Evolutionary conservation across 2,329 filamentous ascomycete genomes (phyloP).

Genomic region (Stylonectria norvegica): DNA sequence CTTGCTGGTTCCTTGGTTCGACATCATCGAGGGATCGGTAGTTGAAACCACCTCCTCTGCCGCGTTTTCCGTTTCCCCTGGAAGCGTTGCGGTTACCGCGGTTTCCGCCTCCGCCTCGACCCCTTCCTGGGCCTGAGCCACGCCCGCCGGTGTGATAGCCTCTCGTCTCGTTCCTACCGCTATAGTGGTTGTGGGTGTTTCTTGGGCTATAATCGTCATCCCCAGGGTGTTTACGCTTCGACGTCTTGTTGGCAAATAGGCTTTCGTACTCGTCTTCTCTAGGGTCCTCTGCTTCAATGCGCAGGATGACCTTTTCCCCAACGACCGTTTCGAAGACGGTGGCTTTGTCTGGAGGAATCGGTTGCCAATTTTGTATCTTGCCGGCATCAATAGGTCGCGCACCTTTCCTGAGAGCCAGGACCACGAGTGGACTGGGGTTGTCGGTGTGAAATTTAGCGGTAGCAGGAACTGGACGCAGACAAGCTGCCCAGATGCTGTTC

Average conservation of each 20-base stretch:
- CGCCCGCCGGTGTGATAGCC: slow-evolving; percentile 43
- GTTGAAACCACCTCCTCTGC: slow-evolving; percentile 48
- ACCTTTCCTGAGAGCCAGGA: slow-evolving; percentile 74
- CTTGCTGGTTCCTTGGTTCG: slow-evolving; percentile 45
- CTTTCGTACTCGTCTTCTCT: slow-evolving; percentile 62
- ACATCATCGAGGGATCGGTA: slow-evolving; percentile 70
- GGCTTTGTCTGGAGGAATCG: slow-evolving; percentile 65
- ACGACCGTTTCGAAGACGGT: slow-evolving; percentile 80
- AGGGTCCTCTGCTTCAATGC: slow-evolving; percentile 70
- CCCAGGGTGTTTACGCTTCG: slow-evolving; percentile 57
- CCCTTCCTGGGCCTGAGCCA: slow-evolving; percentile 38
- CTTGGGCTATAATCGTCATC: slow-evolving; percentile 42
- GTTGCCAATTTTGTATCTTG: slow-evolving; percentile 80
- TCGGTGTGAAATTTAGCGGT: slow-evolving; percentile 72
- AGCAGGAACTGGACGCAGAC: slow-evolving; percentile 68
- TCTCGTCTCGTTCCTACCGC: slow-evolving; percentile 40
- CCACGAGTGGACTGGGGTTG: slow-evolving; percentile 72
- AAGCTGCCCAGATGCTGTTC: slow-evolving; percentile 82
- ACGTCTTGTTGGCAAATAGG: slow-evolving; percentile 56
- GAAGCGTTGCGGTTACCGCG: slow-evolving; percentile 38
- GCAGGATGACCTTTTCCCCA: slow-evolving; percentile 79
- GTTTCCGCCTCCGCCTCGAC: slow-evolving; percentile 34
- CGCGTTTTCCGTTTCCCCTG: slow-evolving; percentile 42
- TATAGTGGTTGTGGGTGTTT: slow-evolving; percentile 31
- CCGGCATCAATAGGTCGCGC: slow-evolving; percentile 75